Evolutionary conservation across 2,329 filamentous ascomycete species (phyloP), one percentile per base, ranked within the genome.

Genomic region (Aspergillus pseudoterreus): DNA sequence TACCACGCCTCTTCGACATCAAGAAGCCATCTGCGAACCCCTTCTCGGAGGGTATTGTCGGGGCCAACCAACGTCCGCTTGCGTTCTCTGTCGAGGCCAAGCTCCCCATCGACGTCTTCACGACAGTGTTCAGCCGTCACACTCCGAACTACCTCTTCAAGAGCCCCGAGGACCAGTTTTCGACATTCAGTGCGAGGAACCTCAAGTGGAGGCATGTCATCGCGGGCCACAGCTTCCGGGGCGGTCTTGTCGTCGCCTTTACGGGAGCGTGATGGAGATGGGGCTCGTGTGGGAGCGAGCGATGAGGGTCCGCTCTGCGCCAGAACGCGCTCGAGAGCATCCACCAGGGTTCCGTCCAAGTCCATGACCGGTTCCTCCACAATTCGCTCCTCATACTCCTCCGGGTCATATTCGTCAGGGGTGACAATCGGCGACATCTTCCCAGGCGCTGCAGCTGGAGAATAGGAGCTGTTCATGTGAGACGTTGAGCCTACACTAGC

Each of bases 261-360:
- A 8, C 69, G 70, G 47, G 60, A 57, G 32, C 72, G 70, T 15
- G 65, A 67, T 14, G 71, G 71, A 4, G 74, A 76, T 9, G 71
- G 66, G 5, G 71, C 66, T 22, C 73, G 60, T 10, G 74, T 74
- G 43, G 71, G 71, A 14, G 63, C 66, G 33, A 72, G 61, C 0
- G 73, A 76, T 2, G 74, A 71, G 36, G 70, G 66, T 4, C 68
- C 71, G 44, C 72, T 75, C 38, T 71, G 74, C 3, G 70, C 73
- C 3, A 83, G 69, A 9, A 82, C 75, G 47, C 78, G 76, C 60
- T 83, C 81, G 19, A 83, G 71, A 6, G 80, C 81, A 60, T 83
- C 79, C 33, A 81, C 77, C 0, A 83, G 70, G 2, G 74, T 81
- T n/a, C 74, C 73, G 54, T 84, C 81, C 47, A 82, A 75, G 55